Percentiles rank a stretch among this genome's conserved stretches.
Evolutionary conservation across 495 filamentous ascomycete species (phyloP).

Genomic region (Penicillium dipodomyicola): DNA sequence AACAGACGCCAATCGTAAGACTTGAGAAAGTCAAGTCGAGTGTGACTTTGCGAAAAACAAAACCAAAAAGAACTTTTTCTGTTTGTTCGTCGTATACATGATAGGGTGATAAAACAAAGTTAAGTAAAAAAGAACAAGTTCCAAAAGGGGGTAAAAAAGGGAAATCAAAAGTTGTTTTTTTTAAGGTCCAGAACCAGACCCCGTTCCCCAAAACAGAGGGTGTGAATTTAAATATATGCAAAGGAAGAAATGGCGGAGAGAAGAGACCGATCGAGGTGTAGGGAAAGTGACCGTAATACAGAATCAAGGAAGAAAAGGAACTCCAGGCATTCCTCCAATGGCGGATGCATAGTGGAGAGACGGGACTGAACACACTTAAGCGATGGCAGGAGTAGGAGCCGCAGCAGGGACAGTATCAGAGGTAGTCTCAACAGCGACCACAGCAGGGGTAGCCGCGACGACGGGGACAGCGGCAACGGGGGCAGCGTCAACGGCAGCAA

Average conservation of each 20-base stretch:
- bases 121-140: constrained; percentile 11
- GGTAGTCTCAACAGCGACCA: constrained; percentile 44
- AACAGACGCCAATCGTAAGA: constrained; percentile 50
- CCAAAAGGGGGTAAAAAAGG: constrained; percentile 13
- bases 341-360: constrained; percentile 28
- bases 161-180: constrained; percentile 11
- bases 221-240: constrained; percentile 44
- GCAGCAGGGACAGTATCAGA: constrained; percentile 44
- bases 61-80: constrained; percentile 34
- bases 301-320: constrained; percentile 30
- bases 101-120: constrained; percentile 27
- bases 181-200: constrained; percentile 5
- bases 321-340: constrained; percentile 15
- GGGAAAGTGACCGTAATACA: constrained; percentile 38
- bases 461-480: constrained; percentile 34
- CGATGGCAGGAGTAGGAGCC: constrained; percentile 54
- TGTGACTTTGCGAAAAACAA: constrained; percentile 34
- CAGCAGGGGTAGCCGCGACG: constrained; percentile 34
- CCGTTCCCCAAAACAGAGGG: constrained; percentile 24
- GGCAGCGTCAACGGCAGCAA: constrained; percentile 3
- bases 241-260: constrained; percentile 32
- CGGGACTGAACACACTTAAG: constrained; percentile 39
- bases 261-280: constrained; percentile 21
- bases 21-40: constrained; percentile 26
- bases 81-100: constrained; percentile 47